Conservation (phyloP, 805 yeast genomes). For the Blastobotrys americana region DNA sequence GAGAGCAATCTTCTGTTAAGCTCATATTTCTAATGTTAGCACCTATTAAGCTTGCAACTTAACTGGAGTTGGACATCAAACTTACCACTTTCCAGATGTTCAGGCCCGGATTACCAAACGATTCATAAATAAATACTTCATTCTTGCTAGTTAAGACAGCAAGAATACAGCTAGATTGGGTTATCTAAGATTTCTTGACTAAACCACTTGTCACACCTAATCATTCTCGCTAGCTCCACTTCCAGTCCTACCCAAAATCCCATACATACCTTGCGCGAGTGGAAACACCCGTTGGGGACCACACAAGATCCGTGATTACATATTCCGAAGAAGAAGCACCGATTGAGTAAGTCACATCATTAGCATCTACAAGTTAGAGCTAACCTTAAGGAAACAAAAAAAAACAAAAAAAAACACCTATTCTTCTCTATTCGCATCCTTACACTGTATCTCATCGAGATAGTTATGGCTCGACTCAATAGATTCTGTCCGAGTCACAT, state of each 20-base stretch:
- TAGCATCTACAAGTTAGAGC: too few species aligned
- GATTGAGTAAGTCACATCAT: conserved; percentile 13
- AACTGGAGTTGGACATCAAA: too few species aligned
- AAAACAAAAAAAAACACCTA: too few species aligned
- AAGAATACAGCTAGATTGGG: too few species aligned
- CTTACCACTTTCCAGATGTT: conserved; percentile 14
- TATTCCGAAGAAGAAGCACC: conserved; percentile 12
- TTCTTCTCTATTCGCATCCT: too few species aligned
- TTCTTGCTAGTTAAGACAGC: conserved; percentile 13
- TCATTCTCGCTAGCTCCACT: too few species aligned
- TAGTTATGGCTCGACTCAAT: conserved; percentile 5
- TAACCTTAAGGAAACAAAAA: too few species aligned
- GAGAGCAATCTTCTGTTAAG: conserved; percentile 3
- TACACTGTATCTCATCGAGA: background rate
- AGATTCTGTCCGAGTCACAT: conserved; percentile 10
- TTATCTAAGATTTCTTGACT: too few species aligned
- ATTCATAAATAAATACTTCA: conserved; percentile 14
- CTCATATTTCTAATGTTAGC: too few species aligned
- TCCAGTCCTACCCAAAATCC: too few species aligned
- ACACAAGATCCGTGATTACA: conserved; percentile 14
- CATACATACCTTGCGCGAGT: conserved; percentile 6
- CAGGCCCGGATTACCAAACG: conserved; percentile 10
- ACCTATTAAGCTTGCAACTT: too few species aligned
- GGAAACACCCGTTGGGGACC: conserved; percentile 21
- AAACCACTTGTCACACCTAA: too few species aligned